phyloP scores from a whole-genome alignment of 2,329 filamentous ascomycete species.

The Pestalotiopsis sp. region DNA sequence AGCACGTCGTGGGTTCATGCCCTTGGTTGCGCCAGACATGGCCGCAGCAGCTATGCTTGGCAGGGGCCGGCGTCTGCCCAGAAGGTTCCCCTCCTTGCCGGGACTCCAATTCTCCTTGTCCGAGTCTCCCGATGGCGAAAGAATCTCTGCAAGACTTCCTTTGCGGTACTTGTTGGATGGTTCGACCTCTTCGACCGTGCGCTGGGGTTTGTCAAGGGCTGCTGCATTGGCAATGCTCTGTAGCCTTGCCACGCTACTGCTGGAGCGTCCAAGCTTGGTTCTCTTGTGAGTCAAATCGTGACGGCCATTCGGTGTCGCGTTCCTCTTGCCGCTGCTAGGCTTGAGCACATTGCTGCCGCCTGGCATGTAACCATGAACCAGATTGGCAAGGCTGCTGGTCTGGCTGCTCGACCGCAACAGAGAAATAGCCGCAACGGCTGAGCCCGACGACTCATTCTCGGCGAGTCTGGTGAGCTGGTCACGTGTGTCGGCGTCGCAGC shows the following conservation, averaged over 20 bases:
- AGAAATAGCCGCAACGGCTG: conserved; percentile 79
- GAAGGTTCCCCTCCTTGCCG: conserved; percentile 47
- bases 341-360: conserved; percentile 40
- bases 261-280: conserved; percentile 61
- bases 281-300: conserved; percentile 53
- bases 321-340: conserved; percentile 67
- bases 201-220: conserved; percentile 29
- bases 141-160: conserved; percentile 43
- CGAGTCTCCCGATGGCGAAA: conserved; percentile 66
- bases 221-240: conserved; percentile 46
- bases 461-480: conserved; percentile 81
- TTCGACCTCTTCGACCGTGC: conserved; percentile 16
- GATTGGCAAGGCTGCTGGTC: conserved; percentile 41
- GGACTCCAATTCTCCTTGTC: conserved; percentile 93
- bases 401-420: conserved; percentile 72
- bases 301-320: conserved; percentile 44
- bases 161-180: conserved; percentile 34
- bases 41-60: conserved; percentile 33
- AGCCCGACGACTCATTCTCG: conserved; percentile 78
- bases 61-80: conserved; percentile 36
- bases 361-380: conserved; percentile 35
- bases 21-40: neutral
- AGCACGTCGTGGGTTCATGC: conserved; percentile 40
- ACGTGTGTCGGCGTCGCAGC: conserved; percentile 78
- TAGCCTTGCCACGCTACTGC: conserved; percentile 64